Evolutionary conservation across 306 rosid genomes (phyloP).

Genomic region (Sicyos edulis): DNA sequence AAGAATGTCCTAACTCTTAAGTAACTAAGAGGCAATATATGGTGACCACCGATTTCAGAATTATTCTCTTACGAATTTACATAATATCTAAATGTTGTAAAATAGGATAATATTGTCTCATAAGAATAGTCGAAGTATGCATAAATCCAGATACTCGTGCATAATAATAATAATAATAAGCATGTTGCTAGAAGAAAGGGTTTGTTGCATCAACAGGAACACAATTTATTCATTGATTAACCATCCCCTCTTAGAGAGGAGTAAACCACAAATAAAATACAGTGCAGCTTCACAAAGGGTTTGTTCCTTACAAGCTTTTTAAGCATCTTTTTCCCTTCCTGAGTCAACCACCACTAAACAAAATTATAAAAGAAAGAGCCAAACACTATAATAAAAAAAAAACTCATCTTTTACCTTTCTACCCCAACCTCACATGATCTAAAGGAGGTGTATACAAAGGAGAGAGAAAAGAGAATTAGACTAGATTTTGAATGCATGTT

Average conservation of each 20-base stretch:
- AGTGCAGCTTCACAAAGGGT: conserved; percentile 7
- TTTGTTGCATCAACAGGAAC: neutral
- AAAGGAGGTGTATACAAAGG: neutral
- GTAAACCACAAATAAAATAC: conserved; percentile 12
- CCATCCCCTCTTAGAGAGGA: conserved; percentile 20
- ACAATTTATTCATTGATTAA: neutral
- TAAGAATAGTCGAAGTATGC: too few relatives aligned
- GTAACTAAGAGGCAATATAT: too few relatives aligned
- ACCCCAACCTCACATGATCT: neutral
- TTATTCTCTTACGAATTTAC: too few relatives aligned
- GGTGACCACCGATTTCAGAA: too few relatives aligned
- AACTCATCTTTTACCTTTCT: conserved; percentile 8
- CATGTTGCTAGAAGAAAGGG: neutral
- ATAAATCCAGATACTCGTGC: too few relatives aligned
- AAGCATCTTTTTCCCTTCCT: neutral
- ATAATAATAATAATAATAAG: too few relatives aligned
- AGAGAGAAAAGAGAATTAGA: neutral
- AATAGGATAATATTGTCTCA: too few relatives aligned
- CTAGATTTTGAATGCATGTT: conserved; percentile 16
- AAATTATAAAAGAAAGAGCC: neutral
- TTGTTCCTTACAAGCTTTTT: conserved; percentile 12
- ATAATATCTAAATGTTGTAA: too few relatives aligned
- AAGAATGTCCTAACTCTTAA: too few relatives aligned
- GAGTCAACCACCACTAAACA: neutral
- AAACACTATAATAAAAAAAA: neutral